A percentile compares a stretch with the other conserved stretches of the same genome.
Evolutionary conservation across 345 rosid genomes (phyloP).

Genomic region (Anacardium occidentale): DNA sequence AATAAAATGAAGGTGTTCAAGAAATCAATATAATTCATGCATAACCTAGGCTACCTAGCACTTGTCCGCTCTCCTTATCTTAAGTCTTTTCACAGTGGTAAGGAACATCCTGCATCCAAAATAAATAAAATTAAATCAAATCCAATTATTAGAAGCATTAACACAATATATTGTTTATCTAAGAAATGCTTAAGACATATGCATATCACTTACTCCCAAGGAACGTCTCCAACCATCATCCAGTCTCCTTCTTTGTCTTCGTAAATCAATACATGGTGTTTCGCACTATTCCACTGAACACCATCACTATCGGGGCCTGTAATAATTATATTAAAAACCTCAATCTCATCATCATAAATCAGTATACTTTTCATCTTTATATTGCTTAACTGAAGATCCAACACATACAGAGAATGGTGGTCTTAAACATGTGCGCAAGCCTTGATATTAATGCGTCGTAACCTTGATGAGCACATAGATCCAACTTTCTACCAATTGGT

Average conservation of each 20-base stretch:
- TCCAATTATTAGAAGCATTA: too few relatives aligned
- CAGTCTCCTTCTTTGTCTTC: constrained; percentile 66
- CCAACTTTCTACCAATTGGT: constrained; percentile 56
- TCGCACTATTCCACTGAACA: constrained; percentile 6
- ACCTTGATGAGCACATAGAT: constrained; percentile 38
- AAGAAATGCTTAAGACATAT: too few relatives aligned
- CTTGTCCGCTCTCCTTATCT: constrained; percentile 37
- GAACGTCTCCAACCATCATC: constrained; percentile 75
- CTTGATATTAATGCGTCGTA: constrained; percentile 27
- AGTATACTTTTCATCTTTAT: too few relatives aligned
- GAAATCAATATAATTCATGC: too few relatives aligned
- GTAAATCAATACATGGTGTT: constrained; percentile 40
- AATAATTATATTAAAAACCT: too few relatives aligned
- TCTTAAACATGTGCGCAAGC: constrained; percentile 33
- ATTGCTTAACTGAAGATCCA: too few relatives aligned
- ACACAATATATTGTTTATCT: too few relatives aligned
- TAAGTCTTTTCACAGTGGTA: constrained; percentile 31
- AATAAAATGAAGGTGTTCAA: too few relatives aligned
- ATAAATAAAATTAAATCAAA: too few relatives aligned
- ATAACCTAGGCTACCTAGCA: constrained; percentile 9
- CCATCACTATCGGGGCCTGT: constrained; percentile 19
- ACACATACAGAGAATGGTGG: constrained; percentile 31
- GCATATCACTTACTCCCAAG: constrained; percentile 47
- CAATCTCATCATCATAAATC: too few relatives aligned
- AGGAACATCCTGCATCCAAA: too few relatives aligned